A percentile compares a stretch with the other conserved stretches of the same genome.
phyloP scores from a whole-genome alignment of 1,284 basidiomycete genomes.

The Ustilago trichophora region DNA sequence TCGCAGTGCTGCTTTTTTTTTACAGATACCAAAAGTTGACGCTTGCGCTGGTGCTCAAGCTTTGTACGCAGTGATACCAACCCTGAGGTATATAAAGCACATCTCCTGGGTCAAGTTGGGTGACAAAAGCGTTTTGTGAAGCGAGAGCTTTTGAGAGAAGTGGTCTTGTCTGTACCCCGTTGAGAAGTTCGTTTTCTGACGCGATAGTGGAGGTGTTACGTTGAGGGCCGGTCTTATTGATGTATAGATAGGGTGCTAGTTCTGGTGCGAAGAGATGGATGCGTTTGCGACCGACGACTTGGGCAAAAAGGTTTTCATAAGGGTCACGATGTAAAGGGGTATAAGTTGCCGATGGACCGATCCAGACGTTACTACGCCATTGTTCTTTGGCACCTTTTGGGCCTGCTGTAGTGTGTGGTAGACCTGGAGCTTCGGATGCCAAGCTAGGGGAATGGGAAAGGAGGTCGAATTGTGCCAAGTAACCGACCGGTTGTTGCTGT shows the following conservation, averaged over 20 bases:
- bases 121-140: slow-evolving; percentile 9
- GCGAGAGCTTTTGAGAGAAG: slow-evolving; percentile 31
- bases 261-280: slow-evolving; percentile 43
- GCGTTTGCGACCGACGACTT: slow-evolving; percentile 49
- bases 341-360: slow-evolving; percentile 45
- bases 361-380: slow-evolving; percentile 54
- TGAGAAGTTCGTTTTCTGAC: slow-evolving; percentile 30
- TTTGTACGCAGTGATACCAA: slow-evolving; percentile 51
- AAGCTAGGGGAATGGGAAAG: slow-evolving; percentile 30
- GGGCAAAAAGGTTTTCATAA: slow-evolving; percentile 51
- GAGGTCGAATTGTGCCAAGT: slow-evolving; percentile 50
- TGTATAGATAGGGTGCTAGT: slow-evolving; percentile 24
- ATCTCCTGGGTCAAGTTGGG: slow-evolving; percentile 41
- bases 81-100: slow-evolving; percentile 47
- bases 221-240: slow-evolving; percentile 28
- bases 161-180: slow-evolving; percentile 10
- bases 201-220: slow-evolving; percentile 42
- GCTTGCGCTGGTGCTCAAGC: slow-evolving; percentile 43
- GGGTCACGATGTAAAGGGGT: slow-evolving; percentile 53
- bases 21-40: slow-evolving; percentile 51
- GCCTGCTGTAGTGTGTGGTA: slow-evolving; percentile 47
- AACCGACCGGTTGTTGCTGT: slow-evolving; percentile 32
- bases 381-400: slow-evolving; percentile 41
- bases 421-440: slow-evolving; percentile 31
- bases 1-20: no score